Evolutionary conservation across 1,284 basidiomycete species (phyloP), one percentile per base, ranked within the genome.

Genomic region (Erythrobasidium hasegawianum): DNA sequence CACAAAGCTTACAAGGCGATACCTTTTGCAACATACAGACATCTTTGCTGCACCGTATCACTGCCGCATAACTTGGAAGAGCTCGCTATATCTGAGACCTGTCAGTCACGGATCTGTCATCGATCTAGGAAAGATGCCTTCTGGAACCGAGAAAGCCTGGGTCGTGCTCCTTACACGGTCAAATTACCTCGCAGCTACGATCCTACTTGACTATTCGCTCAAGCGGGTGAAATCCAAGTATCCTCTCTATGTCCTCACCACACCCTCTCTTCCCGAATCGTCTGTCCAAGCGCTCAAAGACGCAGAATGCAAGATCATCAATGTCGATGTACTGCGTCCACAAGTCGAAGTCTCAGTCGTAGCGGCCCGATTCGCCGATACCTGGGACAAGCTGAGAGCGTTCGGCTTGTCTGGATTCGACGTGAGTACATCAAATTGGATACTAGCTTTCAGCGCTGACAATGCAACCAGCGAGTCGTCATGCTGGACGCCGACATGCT

Each of bases 401-500:
- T 94, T 92, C 74, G 87, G 86, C 70, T 77, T 95, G 69, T 78
- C 76, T 1, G 84, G 88, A 72, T 95, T 85, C 76, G 86, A 90
- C 40, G 89, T 88, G 77, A 73, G 81, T 27, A n/a, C 33, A 18
- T n/a, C 24, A 4, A n/a, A 41, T 20, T 7, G 38, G 18, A 9
- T 20, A 11, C 5, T n/a, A 47, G 16, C 43, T n/a, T 47, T 47
- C 4, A 18, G 16, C 4, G 43, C 22, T 24, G 1, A 1, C 29
- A 24, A 1, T 22, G 27, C 5, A 29, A 41, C 11, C 71, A 93
- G 84, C 85, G 89, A 14, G 80, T 96, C 49, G 86, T 93, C 50
- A 80, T 96, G 53, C 80, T 97, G 57, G 94, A 97, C 76, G 85
- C 86, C 14, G 94, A 97, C 78, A 97, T 97, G 90, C 82, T 96